Evolutionary conservation across 805 yeast species (phyloP).

Genomic region (Ogataea paraovalis): DNA sequence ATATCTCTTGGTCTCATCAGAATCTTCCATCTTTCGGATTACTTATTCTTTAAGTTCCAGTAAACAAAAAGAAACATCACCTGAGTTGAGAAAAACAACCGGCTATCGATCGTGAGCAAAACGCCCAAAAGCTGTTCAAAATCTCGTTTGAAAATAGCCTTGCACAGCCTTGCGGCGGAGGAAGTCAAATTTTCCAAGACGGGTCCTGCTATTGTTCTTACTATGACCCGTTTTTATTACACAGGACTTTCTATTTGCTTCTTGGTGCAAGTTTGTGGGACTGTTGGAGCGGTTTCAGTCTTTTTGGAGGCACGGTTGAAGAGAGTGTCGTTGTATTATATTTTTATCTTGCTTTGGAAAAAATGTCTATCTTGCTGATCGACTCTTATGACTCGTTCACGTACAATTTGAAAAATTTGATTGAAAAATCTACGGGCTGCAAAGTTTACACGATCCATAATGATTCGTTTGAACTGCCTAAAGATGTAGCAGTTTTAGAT

Average conservation of each 20-base stretch:
- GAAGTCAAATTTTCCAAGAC: neutral
- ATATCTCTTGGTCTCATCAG: neutral
- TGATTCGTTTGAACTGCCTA: slow-evolving; percentile 43
- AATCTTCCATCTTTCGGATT: neutral
- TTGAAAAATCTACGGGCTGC: slow-evolving; percentile 48
- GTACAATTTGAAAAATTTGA: slow-evolving; percentile 64
- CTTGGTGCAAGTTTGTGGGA: too few relatives aligned
- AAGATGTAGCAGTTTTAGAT: slow-evolving; percentile 34
- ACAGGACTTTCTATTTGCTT: too few relatives aligned
- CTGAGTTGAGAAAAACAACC: too few relatives aligned
- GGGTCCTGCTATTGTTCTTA: too few relatives aligned
- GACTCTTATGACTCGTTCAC: slow-evolving; percentile 97
- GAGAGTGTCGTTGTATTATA: too few relatives aligned
- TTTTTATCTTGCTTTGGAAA: too few relatives aligned
- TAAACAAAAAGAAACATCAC: too few relatives aligned
- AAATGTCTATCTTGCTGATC: slow-evolving; percentile 58
- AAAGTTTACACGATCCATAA: slow-evolving; percentile 59
- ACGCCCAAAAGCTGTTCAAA: neutral
- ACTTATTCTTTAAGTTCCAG: too few relatives aligned
- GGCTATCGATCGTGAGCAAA: too few relatives aligned
- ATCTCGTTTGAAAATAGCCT: neutral
- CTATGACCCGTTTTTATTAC: too few relatives aligned
- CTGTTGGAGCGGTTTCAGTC: too few relatives aligned
- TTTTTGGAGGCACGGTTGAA: too few relatives aligned
- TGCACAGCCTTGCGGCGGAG: neutral